phyloP scores from a whole-genome alignment of 1,139 yeast genomes.

The Hyphopichia burtonii region DNA sequence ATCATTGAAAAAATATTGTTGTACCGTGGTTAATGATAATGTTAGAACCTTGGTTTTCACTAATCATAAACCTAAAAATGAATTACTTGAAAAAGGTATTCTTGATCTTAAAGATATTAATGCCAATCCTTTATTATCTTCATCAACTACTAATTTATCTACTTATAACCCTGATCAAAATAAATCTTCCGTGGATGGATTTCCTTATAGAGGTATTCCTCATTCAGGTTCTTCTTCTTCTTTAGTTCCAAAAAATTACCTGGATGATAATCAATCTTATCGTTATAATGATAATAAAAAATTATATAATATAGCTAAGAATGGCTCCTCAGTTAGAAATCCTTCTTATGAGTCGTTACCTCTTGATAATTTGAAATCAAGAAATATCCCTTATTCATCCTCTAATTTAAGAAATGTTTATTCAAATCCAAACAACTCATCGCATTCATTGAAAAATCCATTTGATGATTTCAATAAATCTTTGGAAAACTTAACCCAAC shows the following conservation, averaged over 20 bases:
- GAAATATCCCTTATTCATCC: constrained; percentile 1
- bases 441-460: constrained; percentile 6
- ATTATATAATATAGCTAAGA: constrained; percentile 7
- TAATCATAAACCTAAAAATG: constrained; percentile 43
- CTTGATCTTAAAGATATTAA: constrained; percentile 23
- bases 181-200: constrained; percentile 3
- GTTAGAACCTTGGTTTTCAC: constrained; percentile 52
- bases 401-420: constrained; percentile 2
- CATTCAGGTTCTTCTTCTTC: constrained; percentile 1
- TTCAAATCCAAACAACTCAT: not conserved
- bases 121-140: constrained; percentile 25
- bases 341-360: constrained; percentile 7
- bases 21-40: constrained; percentile 51
- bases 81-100: constrained; percentile 35
- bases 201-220: constrained; percentile 4
- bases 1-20: constrained; percentile 58
- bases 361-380: constrained; percentile 5
- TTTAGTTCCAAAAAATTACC: not conserved
- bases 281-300: constrained; percentile 14
- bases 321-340: not conserved
- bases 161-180: constrained; percentile 1
- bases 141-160: constrained; percentile 11
- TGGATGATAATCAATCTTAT: not conserved
- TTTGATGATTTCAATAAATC: constrained; percentile 6
- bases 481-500: not conserved